These are phyloP conservation scores for Quercus cerris DNA, from an alignment of 306 rosid species.

Conservation along the genomic window DNA sequence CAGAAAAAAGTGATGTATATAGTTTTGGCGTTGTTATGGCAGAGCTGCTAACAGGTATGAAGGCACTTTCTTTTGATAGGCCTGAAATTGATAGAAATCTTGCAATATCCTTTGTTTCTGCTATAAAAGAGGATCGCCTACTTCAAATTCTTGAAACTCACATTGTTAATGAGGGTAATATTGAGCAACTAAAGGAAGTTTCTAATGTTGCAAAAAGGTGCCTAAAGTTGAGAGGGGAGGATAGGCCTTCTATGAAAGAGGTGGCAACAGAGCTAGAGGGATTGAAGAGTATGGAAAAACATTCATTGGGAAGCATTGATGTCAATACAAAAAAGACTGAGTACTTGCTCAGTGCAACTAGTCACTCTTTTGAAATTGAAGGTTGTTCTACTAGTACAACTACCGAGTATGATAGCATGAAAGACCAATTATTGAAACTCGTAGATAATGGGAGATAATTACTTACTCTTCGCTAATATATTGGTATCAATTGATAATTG, in stretches of 20 bases:
- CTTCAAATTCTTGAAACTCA: constrained; percentile 25
- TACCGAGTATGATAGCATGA: not conserved
- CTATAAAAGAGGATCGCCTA: constrained; percentile 18
- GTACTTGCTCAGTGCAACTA: not conserved
- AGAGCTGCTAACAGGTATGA: constrained; percentile 33
- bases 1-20: constrained; percentile 47
- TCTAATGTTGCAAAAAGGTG: constrained; percentile 26
- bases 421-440: not conserved
- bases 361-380: not conserved
- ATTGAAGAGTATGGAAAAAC: constrained; percentile 4
- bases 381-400: not conserved
- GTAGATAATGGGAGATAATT: not conserved
- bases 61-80: constrained; percentile 17
- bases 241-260: constrained; percentile 47
- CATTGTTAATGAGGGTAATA: constrained; percentile 10
- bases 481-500: too few species aligned
- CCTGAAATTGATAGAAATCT: constrained; percentile 21
- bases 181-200: constrained; percentile 26
- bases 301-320: constrained; percentile 3
- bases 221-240: constrained; percentile 34
- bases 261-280: constrained; percentile 42
- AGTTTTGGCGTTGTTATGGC: constrained; percentile 47
- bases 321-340: not conserved
- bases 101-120: constrained; percentile 18
- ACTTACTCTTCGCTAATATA: not conserved